Percentiles rank a stretch among this genome's conserved stretches.
Conservation (phyloP, 1,284 basidiomycete species). For the Ceraceosorus guamensis region DNA sequence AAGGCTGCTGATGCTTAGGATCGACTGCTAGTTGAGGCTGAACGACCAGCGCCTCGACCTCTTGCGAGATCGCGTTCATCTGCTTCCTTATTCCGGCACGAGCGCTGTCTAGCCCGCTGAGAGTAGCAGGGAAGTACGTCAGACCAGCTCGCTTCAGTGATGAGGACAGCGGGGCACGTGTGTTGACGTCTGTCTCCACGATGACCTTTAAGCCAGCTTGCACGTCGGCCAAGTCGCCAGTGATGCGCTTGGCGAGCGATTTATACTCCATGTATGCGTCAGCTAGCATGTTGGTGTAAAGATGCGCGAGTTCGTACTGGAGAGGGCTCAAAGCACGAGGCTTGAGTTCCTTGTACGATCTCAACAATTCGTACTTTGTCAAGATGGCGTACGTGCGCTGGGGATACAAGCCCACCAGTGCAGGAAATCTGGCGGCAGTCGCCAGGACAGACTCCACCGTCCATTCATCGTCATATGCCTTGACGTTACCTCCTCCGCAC, state of each 20-base stretch:
- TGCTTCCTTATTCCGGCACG: no score
- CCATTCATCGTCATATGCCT: constrained; percentile 8
- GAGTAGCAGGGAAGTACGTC: no score
- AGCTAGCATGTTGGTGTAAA: constrained; percentile 4
- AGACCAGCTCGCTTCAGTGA: no score
- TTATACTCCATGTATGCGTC: constrained; percentile 9
- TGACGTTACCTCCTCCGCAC: constrained; percentile 8
- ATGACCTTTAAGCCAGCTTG: constrained; percentile 4
- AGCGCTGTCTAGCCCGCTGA: no score
- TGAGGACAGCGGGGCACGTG: no score
- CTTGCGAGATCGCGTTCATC: no score
- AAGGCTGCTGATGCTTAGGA: no score
- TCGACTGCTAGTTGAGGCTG: no score
- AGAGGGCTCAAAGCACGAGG: neutral
- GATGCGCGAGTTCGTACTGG: constrained; percentile 5
- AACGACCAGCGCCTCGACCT: no score
- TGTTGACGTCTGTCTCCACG: neutral
- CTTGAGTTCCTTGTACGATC: neutral
- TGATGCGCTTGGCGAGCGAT: neutral
- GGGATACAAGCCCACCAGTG: constrained; percentile 3
- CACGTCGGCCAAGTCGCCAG: neutral
- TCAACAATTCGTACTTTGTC: constrained; percentile 1
- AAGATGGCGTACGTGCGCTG: constrained; percentile 4
- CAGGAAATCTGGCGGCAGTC: constrained; percentile 1
- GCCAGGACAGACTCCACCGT: constrained; percentile 3